Percentiles rank a stretch among this genome's conserved stretches.
Evolutionary conservation across 164 flowering plant species (phyloP).

Genomic region (Protea cynaroides): DNA sequence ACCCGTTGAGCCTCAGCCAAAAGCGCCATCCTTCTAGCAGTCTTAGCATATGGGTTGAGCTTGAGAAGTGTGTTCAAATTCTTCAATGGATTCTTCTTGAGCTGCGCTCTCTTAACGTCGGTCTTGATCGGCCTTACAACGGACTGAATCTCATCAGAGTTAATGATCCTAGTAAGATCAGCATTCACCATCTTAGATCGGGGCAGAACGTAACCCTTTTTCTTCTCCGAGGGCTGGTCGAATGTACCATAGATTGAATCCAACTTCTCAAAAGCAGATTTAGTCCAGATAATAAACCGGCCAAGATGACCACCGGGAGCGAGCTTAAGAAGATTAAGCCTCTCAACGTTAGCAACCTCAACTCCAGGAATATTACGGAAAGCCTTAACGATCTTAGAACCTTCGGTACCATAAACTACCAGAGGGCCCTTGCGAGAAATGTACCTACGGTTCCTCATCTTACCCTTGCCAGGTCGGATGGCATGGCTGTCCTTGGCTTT

Average conservation of each 20-base stretch:
- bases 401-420: slow-evolving; percentile 71
- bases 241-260: slow-evolving; percentile 74
- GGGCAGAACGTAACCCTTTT: slow-evolving; percentile 73
- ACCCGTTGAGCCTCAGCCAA: slow-evolving; percentile 76
- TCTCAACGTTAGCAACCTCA: slow-evolving; percentile 57
- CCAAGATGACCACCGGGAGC: slow-evolving; percentile 94
- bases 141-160: slow-evolving; percentile 84
- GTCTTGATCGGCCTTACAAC: slow-evolving; percentile 74
- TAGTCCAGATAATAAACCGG: slow-evolving; percentile 79
- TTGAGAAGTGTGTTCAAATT: slow-evolving; percentile 63
- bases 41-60: slow-evolving; percentile 87
- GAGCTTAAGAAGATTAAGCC: slow-evolving; percentile 73
- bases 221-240: slow-evolving; percentile 69
- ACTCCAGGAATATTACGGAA: slow-evolving; percentile 85
- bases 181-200: slow-evolving; percentile 86
- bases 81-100: slow-evolving; percentile 93
- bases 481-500: slow-evolving; percentile 72
- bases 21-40: slow-evolving; percentile 85
- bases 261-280: slow-evolving; percentile 80
- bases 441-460: slow-evolving; percentile 74
- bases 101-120: slow-evolving; percentile 58
- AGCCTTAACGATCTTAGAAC: slow-evolving; percentile 72
- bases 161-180: slow-evolving; percentile 76
- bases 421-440: slow-evolving; percentile 66
- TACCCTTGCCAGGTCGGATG: slow-evolving; percentile 85